A percentile compares a stretch with the other conserved stretches of the same genome.
Conservation (phyloP, 192 early-diverging fungal species). For the Lunasporangiospora selenospora region DNA sequence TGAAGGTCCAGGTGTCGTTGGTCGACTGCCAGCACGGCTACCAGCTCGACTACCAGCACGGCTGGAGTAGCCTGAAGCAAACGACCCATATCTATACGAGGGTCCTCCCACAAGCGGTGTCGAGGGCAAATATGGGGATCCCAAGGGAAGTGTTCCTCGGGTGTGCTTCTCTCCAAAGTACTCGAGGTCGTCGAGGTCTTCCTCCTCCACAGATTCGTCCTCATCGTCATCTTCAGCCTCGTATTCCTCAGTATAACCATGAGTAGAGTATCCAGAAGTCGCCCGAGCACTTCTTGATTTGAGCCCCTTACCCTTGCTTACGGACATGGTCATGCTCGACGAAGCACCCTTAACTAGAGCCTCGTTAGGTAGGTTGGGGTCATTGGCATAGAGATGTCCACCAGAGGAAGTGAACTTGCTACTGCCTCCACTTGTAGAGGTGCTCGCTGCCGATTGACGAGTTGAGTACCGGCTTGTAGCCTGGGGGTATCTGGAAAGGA, state of each 20-base stretch:
- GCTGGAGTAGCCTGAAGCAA: constrained; percentile 36
- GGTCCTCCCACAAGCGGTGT: constrained; percentile 21
- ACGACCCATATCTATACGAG: constrained; percentile 11
- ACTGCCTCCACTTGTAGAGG: constrained; percentile 5
- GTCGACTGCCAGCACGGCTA: constrained; percentile 33
- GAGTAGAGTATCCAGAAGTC: too few relatives aligned
- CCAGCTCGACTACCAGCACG: too few relatives aligned
- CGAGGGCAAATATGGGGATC: constrained; percentile 44
- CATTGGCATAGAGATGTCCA: constrained; percentile 16
- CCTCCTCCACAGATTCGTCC: constrained; percentile 4
- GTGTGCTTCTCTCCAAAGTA: constrained; percentile 45
- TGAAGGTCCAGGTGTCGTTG: constrained; percentile 31
- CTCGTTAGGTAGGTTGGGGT: constrained; percentile 23
- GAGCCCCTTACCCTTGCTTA: constrained; percentile 6
- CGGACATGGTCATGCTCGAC: not conserved
- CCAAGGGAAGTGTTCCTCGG: constrained; percentile 8
- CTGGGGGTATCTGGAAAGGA: constrained; percentile 37
- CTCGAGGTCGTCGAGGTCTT: constrained; percentile 34
- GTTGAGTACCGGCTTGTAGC: constrained; percentile 23
- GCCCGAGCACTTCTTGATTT: not conserved
- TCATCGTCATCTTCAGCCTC: constrained; percentile 3
- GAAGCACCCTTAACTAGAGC: not conserved
- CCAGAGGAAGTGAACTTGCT: not conserved
- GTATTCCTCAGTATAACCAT: too few relatives aligned
- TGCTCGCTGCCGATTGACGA: not conserved